Base-by-base conservation (phyloP, 2,329 filamentous ascomycete genomes). In the Simplicillium sp. region DNA sequence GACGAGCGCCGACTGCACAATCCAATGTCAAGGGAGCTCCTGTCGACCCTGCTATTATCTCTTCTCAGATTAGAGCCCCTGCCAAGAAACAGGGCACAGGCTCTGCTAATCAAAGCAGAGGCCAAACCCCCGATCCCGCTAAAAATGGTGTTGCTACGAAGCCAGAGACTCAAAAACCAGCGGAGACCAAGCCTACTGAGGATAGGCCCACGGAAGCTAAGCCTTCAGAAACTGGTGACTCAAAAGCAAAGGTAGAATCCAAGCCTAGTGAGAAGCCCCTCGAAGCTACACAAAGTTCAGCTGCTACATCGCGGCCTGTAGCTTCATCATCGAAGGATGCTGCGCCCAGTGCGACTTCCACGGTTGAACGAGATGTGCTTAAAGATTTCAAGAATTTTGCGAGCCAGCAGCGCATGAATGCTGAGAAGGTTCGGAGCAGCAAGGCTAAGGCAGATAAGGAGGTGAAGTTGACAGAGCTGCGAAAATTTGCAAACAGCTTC, bases 401-500 rank as follows among this genome's bases (percentile, higher is more conserved):
- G 15, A 69, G 61, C 17, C 68, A 70, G 44, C 70, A 80, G 55
- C 68, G 73, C 42, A 65, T 64, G 42, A 71, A 69, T 44, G 70
- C 70, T 6, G 75, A 80, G 51, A 75, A 78, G 52, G 67, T 60
- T 32, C 68, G 78, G 36, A 66, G 59, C 46, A 73, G 62, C 50
- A 82, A 80, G 57, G 71, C 71, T 9, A 78, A 73, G 56, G 73
- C 72, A 44, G 92, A 97, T 58, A 94, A 94, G 59, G 87, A 89
- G 50, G 80, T 92, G 48, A 96, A 94, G 62, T 63, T 98, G 46
- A 94, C 87, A 44, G 92, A 98, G 63, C 66, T 98, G 43, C 94
- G 92, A 70, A 95, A 90, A 56, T 98, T 98, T 61, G 87, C 92
- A 1, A 77, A 82, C 50, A 92, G 77, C 57, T 98, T 98, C 71